Evolutionary conservation across 1,284 basidiomycete species (phyloP).

Genomic region (Puccinia triticina): DNA sequence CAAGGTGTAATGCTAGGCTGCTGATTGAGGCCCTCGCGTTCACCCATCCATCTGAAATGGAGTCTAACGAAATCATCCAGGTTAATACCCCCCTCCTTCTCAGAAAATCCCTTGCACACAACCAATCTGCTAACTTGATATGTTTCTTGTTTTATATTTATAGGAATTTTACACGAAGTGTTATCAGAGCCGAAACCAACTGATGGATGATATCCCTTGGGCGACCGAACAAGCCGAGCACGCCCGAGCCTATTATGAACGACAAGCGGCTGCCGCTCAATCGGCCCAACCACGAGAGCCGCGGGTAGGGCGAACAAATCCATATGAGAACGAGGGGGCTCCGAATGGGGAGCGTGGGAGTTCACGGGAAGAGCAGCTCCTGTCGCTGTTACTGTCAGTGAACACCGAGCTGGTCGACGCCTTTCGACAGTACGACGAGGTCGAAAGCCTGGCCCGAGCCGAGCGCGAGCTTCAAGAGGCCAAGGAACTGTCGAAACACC

Average conservation of each 20-base stretch:
- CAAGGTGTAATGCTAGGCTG: constrained; percentile 70
- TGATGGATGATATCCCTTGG: constrained; percentile 76
- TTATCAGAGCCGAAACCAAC: constrained; percentile 71
- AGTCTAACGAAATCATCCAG: constrained; percentile 67
- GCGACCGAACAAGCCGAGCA: constrained; percentile 73
- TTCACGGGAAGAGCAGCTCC: constrained; percentile 61
- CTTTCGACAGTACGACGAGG: constrained; percentile 68
- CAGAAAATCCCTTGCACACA: not conserved
- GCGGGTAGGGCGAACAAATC: not conserved
- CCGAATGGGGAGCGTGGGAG: constrained; percentile 48
- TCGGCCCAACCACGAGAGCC: not conserved
- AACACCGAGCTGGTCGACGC: constrained; percentile 67
- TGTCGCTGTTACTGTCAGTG: constrained; percentile 70
- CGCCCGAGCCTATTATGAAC: constrained; percentile 61
- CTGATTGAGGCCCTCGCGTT: constrained; percentile 70
- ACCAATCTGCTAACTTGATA: not conserved
- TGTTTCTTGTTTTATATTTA: not conserved
- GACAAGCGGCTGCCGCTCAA: not conserved
- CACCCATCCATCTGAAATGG: constrained; percentile 70
- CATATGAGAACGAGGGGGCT: not conserved
- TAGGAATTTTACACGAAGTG: constrained; percentile 76
- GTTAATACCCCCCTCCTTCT: constrained; percentile 60
- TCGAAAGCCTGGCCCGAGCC: constrained; percentile 66
- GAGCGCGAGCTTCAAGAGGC: constrained; percentile 16
- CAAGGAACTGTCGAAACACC: constrained; percentile 27